Evolutionary conservation across 139 green algal genomes (phyloP).

Genomic region (Picochlorum sp.): DNA sequence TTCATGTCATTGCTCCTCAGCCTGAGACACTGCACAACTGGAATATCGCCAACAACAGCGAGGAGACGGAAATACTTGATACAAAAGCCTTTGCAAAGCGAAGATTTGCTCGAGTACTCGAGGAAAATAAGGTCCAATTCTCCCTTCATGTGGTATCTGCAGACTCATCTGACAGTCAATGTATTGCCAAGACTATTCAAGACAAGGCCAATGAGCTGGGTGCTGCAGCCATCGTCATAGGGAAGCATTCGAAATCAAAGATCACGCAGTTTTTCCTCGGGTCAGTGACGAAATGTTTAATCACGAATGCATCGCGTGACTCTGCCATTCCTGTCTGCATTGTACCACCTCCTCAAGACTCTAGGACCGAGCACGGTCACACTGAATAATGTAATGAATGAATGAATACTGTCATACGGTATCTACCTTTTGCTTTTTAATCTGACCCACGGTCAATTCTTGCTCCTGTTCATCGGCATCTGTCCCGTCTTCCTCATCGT

Average conservation of each 20-base stretch:
- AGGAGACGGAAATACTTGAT: conserved; percentile 22
- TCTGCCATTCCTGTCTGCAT: too few relatives aligned
- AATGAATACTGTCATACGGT: too few relatives aligned
- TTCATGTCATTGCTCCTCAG: conserved; percentile 25
- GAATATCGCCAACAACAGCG: conserved; percentile 24
- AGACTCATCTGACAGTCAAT: conserved; percentile 10
- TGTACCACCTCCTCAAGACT: too few relatives aligned
- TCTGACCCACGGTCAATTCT: too few relatives aligned
- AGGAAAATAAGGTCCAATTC: conserved; percentile 25
- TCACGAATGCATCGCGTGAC: background rate
- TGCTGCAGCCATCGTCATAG: conserved; percentile 14
- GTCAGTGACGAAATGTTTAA: conserved; percentile 17
- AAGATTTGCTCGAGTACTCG: conserved; percentile 21
- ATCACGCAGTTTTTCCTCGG: conserved; percentile 24
- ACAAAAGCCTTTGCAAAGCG: conserved; percentile 28
- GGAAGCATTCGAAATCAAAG: conserved; percentile 15
- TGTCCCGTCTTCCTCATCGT: too few relatives aligned
- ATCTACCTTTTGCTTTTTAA: too few relatives aligned
- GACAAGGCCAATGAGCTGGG: conserved; percentile 19
- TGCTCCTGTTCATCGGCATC: too few relatives aligned
- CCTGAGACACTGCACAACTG: conserved; percentile 31
- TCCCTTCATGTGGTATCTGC: conserved; percentile 27
- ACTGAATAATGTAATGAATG: too few relatives aligned
- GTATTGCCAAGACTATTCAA: conserved; percentile 13
- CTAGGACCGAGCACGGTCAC: too few relatives aligned